These are phyloP conservation scores for Cerrena zonata DNA, from an alignment of 1,284 basidiomycete genomes.

Conservation along the genomic window DNA sequence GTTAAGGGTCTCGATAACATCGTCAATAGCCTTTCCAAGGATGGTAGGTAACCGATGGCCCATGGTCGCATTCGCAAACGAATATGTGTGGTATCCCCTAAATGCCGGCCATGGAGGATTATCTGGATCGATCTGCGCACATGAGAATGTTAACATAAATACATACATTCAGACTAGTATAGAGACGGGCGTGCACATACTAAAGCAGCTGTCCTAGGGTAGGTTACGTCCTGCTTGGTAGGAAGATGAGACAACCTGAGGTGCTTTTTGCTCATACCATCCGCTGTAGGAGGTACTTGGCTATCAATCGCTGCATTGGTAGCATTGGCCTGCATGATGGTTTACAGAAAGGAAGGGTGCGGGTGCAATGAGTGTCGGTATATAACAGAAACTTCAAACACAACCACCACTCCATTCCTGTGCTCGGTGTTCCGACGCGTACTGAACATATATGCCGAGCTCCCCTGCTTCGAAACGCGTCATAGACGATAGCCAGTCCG, in stretches of 20 bases:
- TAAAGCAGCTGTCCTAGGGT: constrained; percentile 68
- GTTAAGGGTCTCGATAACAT: constrained; percentile 86
- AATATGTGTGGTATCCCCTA: constrained; percentile 87
- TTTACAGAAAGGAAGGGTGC: not conserved
- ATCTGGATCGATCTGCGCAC: constrained; percentile 71
- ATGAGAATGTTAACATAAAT: constrained; percentile 3
- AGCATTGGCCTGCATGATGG: not conserved
- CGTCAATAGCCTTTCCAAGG: constrained; percentile 92
- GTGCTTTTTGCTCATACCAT: not conserved
- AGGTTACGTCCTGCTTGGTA: constrained; percentile 59
- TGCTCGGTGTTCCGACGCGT: too few species aligned
- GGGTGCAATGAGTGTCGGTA: too few species aligned
- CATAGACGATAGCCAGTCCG: too few species aligned
- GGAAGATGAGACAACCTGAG: constrained; percentile 69
- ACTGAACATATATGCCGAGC: too few species aligned
- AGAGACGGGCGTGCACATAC: constrained; percentile 32
- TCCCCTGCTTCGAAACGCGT: too few species aligned
- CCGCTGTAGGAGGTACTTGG: not conserved
- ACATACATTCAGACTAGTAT: constrained; percentile 5
- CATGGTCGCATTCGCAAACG: constrained; percentile 92
- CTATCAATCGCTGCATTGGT: not conserved
- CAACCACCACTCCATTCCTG: too few species aligned
- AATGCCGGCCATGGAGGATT: constrained; percentile 96
- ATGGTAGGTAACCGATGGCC: constrained; percentile 91
- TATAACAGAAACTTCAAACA: too few species aligned